Conservation (phyloP, 2,329 filamentous ascomycete genomes). For the Aureobasidium sp. region DNA sequence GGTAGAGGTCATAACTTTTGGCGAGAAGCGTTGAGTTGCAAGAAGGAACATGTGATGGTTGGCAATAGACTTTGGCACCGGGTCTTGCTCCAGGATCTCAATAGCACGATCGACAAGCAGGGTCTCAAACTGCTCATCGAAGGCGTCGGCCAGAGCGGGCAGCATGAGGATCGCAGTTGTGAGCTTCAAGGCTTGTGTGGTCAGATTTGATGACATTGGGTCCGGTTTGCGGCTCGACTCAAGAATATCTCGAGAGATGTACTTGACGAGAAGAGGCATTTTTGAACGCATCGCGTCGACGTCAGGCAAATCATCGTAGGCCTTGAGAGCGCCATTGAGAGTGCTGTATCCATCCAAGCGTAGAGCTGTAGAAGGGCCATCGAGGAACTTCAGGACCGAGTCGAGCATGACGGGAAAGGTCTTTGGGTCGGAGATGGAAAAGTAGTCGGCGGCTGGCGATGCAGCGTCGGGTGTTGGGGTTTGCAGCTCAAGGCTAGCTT, state of each 20-base stretch:
- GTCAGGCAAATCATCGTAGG: conserved; percentile 76
- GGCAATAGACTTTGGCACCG: conserved; percentile 66
- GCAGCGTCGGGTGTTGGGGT: conserved; percentile 31
- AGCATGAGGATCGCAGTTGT: conserved; percentile 71
- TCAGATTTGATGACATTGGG: conserved; percentile 59
- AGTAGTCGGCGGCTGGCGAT: conserved; percentile 36
- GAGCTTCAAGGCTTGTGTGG: conserved; percentile 70
- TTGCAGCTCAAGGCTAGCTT: conserved; percentile 48
- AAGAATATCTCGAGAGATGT: conserved; percentile 74
- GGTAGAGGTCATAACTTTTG: conserved; percentile 65
- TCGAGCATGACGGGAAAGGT: conserved; percentile 76
- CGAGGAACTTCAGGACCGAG: conserved; percentile 74
- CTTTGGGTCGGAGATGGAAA: conserved; percentile 43
- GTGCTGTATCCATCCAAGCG: conserved; percentile 82
- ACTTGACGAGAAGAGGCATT: conserved; percentile 69
- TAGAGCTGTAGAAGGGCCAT: conserved; percentile 61
- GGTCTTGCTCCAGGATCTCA: conserved; percentile 59
- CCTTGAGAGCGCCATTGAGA: conserved; percentile 66
- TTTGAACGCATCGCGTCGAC: conserved; percentile 65
- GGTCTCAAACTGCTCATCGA: conserved; percentile 70
- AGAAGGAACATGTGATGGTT: conserved; percentile 76
- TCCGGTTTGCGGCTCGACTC: conserved; percentile 39
- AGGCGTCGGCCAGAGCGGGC: conserved; percentile 58
- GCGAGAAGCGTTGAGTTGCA: conserved; percentile 69
- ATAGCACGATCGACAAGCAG: conserved; percentile 80